Percentiles rank a stretch among this genome's conserved stretches.
These are phyloP conservation scores for Coemansia sp. DNA, from an alignment of 192 early-diverging fungal species.

Conservation along the genomic window DNA sequence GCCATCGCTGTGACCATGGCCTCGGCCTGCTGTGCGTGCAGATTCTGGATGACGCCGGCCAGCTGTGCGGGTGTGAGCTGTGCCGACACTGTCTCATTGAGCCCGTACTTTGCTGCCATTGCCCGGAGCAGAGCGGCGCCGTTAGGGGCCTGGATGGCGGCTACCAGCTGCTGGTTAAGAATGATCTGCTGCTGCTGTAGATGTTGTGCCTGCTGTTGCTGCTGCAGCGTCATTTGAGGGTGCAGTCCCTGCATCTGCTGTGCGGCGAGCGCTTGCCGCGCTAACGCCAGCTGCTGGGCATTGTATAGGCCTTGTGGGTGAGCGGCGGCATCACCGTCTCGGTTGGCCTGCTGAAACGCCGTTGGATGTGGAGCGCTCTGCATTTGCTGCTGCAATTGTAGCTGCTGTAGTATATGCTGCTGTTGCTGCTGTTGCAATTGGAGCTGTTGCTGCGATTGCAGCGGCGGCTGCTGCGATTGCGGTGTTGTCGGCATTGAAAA, in stretches of 20 bases:
- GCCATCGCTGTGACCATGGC: background rate
- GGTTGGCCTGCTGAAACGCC: conserved; percentile 7
- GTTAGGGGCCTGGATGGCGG: background rate
- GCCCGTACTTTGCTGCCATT: conserved; percentile 28
- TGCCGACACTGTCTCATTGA: conserved; percentile 15
- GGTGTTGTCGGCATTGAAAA: conserved; percentile 7
- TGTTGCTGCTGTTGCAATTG: conserved; percentile 15
- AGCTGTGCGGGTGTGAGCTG: conserved; percentile 30
- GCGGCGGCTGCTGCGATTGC: conserved; percentile 16
- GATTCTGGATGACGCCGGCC: conserved; percentile 23
- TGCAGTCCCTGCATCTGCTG: conserved; percentile 4
- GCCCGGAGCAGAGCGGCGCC: conserved; percentile 12
- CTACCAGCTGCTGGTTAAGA: background rate
- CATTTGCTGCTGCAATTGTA: conserved; percentile 13
- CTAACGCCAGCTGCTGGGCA: conserved; percentile 7
- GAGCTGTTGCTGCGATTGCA: conserved; percentile 19
- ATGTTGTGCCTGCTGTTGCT: conserved; percentile 4
- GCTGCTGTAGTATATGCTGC: conserved; percentile 15
- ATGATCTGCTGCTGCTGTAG: conserved; percentile 9
- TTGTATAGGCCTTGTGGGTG: conserved; percentile 13
- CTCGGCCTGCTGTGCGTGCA: conserved; percentile 32
- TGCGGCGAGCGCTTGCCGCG: conserved; percentile 5
- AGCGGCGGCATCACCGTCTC: no score
- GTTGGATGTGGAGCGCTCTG: background rate
- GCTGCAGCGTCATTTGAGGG: background rate